Evolutionary conservation across 371 early-diverging fungal species (phyloP).

Genomic region (Parasitella parasitica): DNA sequence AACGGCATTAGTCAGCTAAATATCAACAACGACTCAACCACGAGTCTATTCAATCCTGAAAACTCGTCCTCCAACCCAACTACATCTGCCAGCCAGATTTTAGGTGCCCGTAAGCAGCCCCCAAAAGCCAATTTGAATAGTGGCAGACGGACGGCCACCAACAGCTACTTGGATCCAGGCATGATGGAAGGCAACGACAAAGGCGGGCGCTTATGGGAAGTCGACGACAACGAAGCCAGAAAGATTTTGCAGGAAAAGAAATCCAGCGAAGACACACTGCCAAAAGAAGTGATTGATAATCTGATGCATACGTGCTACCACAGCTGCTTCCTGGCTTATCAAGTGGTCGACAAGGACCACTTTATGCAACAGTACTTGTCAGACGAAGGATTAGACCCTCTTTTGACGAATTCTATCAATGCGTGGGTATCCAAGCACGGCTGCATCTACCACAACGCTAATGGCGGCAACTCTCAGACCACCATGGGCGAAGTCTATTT

Average conservation of each 20-base stretch:
- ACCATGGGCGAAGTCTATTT: constrained; percentile 59
- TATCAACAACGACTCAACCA: constrained; percentile 42
- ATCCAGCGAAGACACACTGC: constrained; percentile 21
- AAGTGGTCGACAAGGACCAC: constrained; percentile 54
- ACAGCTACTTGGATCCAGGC: neutral
- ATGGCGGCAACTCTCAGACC: constrained; percentile 24
- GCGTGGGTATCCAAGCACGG: constrained; percentile 63
- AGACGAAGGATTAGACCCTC: constrained; percentile 42
- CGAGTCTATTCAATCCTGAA: constrained; percentile 40
- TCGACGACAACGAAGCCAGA: constrained; percentile 49
- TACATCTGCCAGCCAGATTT: neutral
- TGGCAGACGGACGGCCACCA: neutral
- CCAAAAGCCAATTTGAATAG: neutral
- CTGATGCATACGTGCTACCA: constrained; percentile 59
- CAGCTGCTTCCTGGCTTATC: constrained; percentile 55
- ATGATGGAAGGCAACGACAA: constrained; percentile 3
- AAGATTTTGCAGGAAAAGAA: constrained; percentile 40
- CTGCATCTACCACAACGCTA: constrained; percentile 51
- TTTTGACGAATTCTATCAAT: constrained; percentile 56
- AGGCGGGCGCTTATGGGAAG: constrained; percentile 49
- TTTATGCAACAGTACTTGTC: constrained; percentile 49
- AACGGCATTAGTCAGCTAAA: constrained; percentile 51
- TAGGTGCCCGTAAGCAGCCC: constrained; percentile 1
- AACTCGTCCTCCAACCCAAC: neutral
- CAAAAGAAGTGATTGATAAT: constrained; percentile 34